These are phyloP conservation scores for Scedosporium apiospermum DNA, from an alignment of 2,329 filamentous ascomycete genomes.

Conservation along the genomic window DNA sequence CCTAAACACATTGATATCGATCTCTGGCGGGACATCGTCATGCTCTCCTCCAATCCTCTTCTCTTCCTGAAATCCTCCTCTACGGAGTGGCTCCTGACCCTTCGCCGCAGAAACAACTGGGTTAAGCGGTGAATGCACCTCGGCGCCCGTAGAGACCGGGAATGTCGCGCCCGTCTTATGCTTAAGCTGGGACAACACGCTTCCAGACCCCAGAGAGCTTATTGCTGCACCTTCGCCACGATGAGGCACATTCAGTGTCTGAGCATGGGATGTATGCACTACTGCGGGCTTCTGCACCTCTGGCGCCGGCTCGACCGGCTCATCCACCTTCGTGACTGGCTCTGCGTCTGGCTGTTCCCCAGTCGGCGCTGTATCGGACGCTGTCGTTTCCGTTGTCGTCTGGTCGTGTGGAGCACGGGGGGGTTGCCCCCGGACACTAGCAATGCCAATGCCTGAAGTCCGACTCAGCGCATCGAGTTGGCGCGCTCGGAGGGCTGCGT, in stretches of 20 bases:
- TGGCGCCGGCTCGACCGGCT: not conserved
- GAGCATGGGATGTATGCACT: not conserved
- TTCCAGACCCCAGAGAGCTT: too few relatives aligned
- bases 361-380: not conserved
- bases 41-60: not conserved
- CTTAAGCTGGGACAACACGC: constrained; percentile 6
- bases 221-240: not conserved
- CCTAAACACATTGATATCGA: constrained; percentile 27
- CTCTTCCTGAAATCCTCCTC: not conserved
- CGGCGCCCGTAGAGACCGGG: not conserved
- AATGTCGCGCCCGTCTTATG: not conserved
- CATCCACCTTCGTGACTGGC: not conserved
- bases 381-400: not conserved
- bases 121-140: not conserved
- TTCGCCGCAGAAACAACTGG: not conserved
- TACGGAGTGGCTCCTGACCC: not conserved
- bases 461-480: constrained; percentile 42
- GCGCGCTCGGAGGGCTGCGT: constrained; percentile 45
- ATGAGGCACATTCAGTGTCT: not conserved
- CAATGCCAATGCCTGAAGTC: constrained; percentile 36
- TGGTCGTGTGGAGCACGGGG: not conserved
- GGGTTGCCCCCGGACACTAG: constrained; percentile 20
- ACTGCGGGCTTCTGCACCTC: not conserved
- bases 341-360: not conserved
- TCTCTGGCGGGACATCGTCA: constrained; percentile 24